phyloP scores from a whole-genome alignment of 1,284 basidiomycete genomes.

The Uromyces viciae-fabae region DNA sequence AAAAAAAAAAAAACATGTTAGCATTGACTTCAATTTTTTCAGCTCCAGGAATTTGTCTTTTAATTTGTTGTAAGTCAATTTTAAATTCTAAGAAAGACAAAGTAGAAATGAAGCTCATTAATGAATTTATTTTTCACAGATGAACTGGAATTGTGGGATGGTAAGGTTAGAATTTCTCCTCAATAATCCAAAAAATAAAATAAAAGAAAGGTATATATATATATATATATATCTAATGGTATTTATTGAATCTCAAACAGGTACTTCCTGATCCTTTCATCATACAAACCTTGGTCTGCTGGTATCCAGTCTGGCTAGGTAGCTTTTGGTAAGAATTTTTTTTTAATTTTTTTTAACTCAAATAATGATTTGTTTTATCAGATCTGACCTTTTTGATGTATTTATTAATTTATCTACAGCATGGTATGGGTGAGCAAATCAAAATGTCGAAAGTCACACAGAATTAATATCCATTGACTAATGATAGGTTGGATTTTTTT shows the following conservation, averaged over 20 bases:
- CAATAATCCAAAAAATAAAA: background rate
- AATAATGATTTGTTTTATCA: no score
- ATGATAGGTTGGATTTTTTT: background rate
- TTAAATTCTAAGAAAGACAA: background rate
- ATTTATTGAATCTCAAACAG: background rate
- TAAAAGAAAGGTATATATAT: background rate
- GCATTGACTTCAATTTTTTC: constrained; percentile 30
- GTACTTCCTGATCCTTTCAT: constrained; percentile 33
- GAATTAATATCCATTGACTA: background rate
- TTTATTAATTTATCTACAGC: background rate
- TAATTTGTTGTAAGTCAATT: constrained; percentile 1
- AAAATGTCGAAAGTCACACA: background rate
- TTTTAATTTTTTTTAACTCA: background rate
- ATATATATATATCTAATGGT: no score
- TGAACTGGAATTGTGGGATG: constrained; percentile 37
- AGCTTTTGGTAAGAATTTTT: constrained; percentile 28
- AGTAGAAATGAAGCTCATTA: background rate
- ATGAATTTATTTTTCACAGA: background rate
- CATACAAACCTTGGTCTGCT: constrained; percentile 12
- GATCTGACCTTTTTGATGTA: background rate
- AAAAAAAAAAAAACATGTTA: constrained; percentile 15
- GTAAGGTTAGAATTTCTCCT: constrained; percentile 3
- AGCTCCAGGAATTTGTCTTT: constrained; percentile 19
- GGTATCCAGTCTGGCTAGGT: constrained; percentile 33
- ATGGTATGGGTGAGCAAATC: constrained; percentile 32